Evolutionary conservation across 495 filamentous ascomycete genomes (phyloP).

Genomic region (Chaetomium cochliodes): DNA sequence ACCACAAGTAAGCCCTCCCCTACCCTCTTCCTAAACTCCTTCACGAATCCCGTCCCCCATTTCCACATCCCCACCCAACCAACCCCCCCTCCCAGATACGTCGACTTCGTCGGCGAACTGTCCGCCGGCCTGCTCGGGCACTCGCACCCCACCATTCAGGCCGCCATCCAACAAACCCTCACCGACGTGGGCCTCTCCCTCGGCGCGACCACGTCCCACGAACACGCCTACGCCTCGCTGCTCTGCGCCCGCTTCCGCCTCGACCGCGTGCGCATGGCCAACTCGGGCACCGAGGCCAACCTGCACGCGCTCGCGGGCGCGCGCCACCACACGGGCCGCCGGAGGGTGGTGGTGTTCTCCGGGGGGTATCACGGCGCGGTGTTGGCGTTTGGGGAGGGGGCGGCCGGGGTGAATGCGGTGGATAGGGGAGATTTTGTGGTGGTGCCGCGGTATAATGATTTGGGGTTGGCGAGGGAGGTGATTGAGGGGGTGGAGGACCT

Average conservation of each 20-base stretch:
- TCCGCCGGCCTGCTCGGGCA: constrained; percentile 57
- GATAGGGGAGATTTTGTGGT: constrained; percentile 49
- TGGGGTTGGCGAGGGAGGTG: constrained; percentile 36
- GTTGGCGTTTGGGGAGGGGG: constrained; percentile 39
- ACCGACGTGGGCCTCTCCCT: constrained; percentile 42
- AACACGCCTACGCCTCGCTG: constrained; percentile 41
- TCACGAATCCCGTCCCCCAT: neutral
- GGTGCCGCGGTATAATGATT: constrained; percentile 51
- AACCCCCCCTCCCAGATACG: constrained; percentile 31
- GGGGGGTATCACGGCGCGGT: constrained; percentile 58
- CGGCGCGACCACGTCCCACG: constrained; percentile 43
- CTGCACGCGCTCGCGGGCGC: constrained; percentile 48
- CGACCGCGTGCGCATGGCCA: constrained; percentile 50
- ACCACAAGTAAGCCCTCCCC: constrained; percentile 36
- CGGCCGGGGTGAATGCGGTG: constrained; percentile 29
- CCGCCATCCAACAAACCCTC: constrained; percentile 41
- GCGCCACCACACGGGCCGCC: constrained; percentile 40
- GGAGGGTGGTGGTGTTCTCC: constrained; percentile 50
- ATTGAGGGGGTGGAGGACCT: constrained; percentile 37
- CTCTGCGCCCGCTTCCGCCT: constrained; percentile 47
- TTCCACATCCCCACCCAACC: neutral
- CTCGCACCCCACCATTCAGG: constrained; percentile 45
- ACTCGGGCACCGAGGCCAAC: constrained; percentile 57
- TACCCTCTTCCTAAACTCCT: neutral
- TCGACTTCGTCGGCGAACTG: constrained; percentile 54